Percentiles rank a stretch among this genome's conserved stretches.
phyloP scores from a whole-genome alignment of 2,329 filamentous ascomycete species.

The Colletotrichum higginsianum region DNA sequence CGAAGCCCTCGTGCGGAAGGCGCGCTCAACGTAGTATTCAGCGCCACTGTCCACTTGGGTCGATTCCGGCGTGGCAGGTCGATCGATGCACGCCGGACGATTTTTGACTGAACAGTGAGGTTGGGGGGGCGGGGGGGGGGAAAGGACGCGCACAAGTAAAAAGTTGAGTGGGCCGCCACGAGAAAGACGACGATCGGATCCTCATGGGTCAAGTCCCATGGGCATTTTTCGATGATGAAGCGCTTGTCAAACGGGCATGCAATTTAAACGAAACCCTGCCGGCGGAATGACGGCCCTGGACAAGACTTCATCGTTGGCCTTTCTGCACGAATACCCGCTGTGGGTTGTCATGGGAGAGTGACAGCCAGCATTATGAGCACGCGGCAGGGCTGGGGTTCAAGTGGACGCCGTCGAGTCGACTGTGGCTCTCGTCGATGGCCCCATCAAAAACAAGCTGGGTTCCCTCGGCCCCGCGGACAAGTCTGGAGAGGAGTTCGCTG shows the following conservation, averaged over 20 bases:
- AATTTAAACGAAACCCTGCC: constrained; percentile 30
- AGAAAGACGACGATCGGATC: constrained; percentile 9
- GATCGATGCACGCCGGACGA: constrained; percentile 26
- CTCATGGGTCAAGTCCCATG: background rate
- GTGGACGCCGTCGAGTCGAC: constrained; percentile 14
- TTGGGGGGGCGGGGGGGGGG: background rate
- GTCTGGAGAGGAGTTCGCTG: constrained; percentile 23
- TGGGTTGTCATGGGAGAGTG: constrained; percentile 7
- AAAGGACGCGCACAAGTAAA: background rate
- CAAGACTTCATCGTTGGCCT: constrained; percentile 1
- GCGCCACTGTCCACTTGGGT: constrained; percentile 13
- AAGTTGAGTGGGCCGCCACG: constrained; percentile 10
- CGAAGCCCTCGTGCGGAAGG: constrained; percentile 7
- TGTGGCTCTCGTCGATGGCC: constrained; percentile 7
- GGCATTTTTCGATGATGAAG: constrained; percentile 14
- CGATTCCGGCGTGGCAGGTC: constrained; percentile 12
- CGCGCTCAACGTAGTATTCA: constrained; percentile 12
- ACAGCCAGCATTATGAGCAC: constrained; percentile 5
- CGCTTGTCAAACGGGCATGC: constrained; percentile 7
- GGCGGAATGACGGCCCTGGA: constrained; percentile 19
- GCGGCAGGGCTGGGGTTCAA: constrained; percentile 16
- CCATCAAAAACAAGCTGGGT: constrained; percentile 18
- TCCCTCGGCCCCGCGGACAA: constrained; percentile 1
- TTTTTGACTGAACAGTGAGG: constrained; percentile 1
- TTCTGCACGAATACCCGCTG: constrained; percentile 24